Base-by-base conservation (phyloP, 495 filamentous ascomycete species). In the Chaetomium cochliodes region DNA sequence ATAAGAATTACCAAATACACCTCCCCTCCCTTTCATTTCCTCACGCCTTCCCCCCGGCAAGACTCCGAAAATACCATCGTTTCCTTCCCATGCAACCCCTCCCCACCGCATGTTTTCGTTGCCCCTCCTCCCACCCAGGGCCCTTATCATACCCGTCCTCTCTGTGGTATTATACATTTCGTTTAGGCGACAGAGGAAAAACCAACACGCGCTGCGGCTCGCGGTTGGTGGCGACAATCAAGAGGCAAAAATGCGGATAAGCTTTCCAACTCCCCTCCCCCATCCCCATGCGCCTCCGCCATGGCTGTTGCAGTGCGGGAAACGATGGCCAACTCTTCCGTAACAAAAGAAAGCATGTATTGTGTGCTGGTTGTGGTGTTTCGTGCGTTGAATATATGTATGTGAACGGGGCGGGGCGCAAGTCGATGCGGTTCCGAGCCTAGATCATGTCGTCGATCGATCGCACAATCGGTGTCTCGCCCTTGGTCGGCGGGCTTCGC, bases 391-490 rank as follows among this genome's bases (percentile, higher is more conserved):
- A 5, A 16, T 28, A 23, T 20, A 25, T 30, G 8, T 54, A 37
- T 52, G 16, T 33, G n/a, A n/a, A n/a, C n/a, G n/a, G n/a, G n/a
- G n/a, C 28, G 8, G 1, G 44, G 3, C 6, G 33, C 33, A 12
- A 11, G 33, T 7, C 6, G 33, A 1, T 12, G 33, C 33, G 33
- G 33, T n/a, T n/a, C n/a, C 33, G 33, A 6, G 39, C 16, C 74
- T 69, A 81, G 69, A 83, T 70, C 66, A 85, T 73, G 50, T 85
- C 83, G 62, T 85, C 83, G 60, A 90, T 90, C 28, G 82, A 88
- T 57, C 87, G 76, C 47, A 84, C 83, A 60, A 90, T 88, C n/a
- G 87, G 86, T 15, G 81, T 86, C 69, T 85, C 85, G 7, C 87
- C 87, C 64, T 78, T 81, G 16, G 83, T 85, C 0, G 85, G 85